A percentile compares a stretch with the other conserved stretches of the same genome.
These are phyloP conservation scores for Paramecium tetraurelia DNA, from an alignment of 73 alveolate genomes.

Conservation along the genomic window DNA sequence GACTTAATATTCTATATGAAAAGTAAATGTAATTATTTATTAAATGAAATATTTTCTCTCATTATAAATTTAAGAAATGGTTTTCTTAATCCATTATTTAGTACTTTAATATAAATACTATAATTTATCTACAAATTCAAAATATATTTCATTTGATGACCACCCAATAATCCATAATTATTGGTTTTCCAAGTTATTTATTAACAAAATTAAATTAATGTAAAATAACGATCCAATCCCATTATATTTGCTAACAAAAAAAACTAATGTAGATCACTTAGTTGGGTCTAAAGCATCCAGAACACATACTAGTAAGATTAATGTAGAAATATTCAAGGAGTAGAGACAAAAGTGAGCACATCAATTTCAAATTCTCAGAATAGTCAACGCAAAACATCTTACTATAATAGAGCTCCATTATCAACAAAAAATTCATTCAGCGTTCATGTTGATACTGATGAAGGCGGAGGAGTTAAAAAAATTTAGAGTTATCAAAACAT, in stretches of 20 bases:
- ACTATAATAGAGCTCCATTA: not conserved
- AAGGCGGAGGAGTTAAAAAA: not conserved
- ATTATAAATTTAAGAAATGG: not conserved
- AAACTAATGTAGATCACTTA: not conserved
- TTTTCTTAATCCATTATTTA: too few species aligned
- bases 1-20: too few species aligned
- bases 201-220: not conserved
- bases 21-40: too few species aligned
- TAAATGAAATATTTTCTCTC: not conserved
- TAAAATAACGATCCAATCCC: not conserved
- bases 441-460: constrained; percentile 44
- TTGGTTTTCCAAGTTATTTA: not conserved
- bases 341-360: not conserved
- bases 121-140: not conserved
- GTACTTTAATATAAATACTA: not conserved
- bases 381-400: constrained; percentile 35
- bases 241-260: not conserved
- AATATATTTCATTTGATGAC: not conserved
- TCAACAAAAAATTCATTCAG: not conserved
- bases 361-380: constrained; percentile 15
- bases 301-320: not conserved
- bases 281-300: constrained; percentile 1
- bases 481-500: not conserved
- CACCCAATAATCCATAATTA: not conserved
- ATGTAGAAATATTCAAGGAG: not conserved